Percentiles rank a stretch among this genome's conserved stretches.
Evolutionary conservation across 192 early-diverging fungal genomes (phyloP).

Genomic region (Oehlia diaphana): DNA sequence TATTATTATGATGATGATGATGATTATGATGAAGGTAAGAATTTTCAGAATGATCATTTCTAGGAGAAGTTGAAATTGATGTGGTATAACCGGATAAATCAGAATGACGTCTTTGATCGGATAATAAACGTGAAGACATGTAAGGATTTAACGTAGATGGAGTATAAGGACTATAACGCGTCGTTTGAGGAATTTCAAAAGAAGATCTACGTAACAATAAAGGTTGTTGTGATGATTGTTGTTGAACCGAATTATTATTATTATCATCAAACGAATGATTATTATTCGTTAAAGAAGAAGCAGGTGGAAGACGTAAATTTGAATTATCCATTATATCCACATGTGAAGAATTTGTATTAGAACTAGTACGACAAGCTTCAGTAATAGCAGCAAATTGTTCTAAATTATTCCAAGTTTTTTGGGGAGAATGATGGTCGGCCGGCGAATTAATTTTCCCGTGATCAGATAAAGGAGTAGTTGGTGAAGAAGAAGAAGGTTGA

Average conservation of each 20-base stretch:
- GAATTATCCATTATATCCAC: background rate
- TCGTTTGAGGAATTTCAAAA: background rate
- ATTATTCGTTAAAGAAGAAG: background rate
- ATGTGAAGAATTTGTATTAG: background rate
- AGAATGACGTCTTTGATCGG: constrained; percentile 20
- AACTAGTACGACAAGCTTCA: background rate
- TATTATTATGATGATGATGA: no score
- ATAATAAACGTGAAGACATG: background rate
- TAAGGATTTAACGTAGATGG: background rate
- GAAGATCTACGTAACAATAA: background rate
- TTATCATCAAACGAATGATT: background rate
- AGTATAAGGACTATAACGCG: background rate
- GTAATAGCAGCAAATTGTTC: constrained; percentile 24
- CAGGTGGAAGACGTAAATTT: background rate
- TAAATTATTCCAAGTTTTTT: constrained; percentile 3
- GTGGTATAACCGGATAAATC: constrained; percentile 3
- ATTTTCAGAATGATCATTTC: background rate
- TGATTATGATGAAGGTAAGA: background rate
- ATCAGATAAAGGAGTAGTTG: background rate
- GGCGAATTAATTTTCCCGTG: background rate
- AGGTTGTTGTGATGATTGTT: background rate
- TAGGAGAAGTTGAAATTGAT: background rate
- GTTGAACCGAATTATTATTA: background rate
- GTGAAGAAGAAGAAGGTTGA: background rate
- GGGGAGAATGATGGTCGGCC: background rate